A percentile compares a stretch with the other conserved stretches of the same genome.
Evolutionary conservation across 495 filamentous ascomycete species (phyloP).

Genomic region (Hypoxylon crocopeplum): DNA sequence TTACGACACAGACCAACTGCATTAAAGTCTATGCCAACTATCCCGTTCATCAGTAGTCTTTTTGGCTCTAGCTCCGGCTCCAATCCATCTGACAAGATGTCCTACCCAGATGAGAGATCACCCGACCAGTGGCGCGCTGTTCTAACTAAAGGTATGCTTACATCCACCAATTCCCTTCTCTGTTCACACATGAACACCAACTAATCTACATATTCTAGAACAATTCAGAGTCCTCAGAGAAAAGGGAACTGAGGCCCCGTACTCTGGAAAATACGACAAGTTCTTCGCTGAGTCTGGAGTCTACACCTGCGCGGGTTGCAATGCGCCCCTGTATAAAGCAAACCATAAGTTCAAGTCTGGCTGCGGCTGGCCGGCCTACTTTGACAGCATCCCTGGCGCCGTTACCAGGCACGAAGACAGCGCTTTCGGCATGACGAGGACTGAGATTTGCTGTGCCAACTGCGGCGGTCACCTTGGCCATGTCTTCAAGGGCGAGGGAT

Average conservation of each 20-base stretch:
- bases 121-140: slow-evolving; percentile 89
- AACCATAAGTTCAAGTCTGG: slow-evolving; percentile 93
- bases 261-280: slow-evolving; percentile 83
- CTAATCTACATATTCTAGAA: slow-evolving; percentile 57
- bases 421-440: slow-evolving; percentile 81
- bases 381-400: slow-evolving; percentile 88
- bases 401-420: slow-evolving; percentile 80
- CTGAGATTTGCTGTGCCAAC: slow-evolving; percentile 91
- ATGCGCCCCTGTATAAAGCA: slow-evolving; percentile 87
- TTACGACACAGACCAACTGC: slow-evolving; percentile 14
- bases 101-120: slow-evolving; percentile 79
- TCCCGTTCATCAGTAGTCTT: slow-evolving; percentile 81
- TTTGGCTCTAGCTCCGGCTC: slow-evolving; percentile 66
- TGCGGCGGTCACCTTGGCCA: slow-evolving; percentile 97
- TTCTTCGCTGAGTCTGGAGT: slow-evolving; percentile 76
- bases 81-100: slow-evolving; percentile 65
- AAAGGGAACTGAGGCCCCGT: slow-evolving; percentile 86
- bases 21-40: slow-evolving; percentile 67
- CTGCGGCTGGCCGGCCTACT: slow-evolving; percentile 98
- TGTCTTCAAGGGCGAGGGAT: slow-evolving; percentile 97
- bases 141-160: slow-evolving; percentile 69
- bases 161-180: background rate
- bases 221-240: slow-evolving; percentile 93
- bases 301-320: slow-evolving; percentile 86
- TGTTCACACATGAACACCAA: slow-evolving; percentile 4